These are phyloP conservation scores for Cercospora sesami DNA, from an alignment of 2,329 filamentous ascomycete species.

Conservation along the genomic window DNA sequence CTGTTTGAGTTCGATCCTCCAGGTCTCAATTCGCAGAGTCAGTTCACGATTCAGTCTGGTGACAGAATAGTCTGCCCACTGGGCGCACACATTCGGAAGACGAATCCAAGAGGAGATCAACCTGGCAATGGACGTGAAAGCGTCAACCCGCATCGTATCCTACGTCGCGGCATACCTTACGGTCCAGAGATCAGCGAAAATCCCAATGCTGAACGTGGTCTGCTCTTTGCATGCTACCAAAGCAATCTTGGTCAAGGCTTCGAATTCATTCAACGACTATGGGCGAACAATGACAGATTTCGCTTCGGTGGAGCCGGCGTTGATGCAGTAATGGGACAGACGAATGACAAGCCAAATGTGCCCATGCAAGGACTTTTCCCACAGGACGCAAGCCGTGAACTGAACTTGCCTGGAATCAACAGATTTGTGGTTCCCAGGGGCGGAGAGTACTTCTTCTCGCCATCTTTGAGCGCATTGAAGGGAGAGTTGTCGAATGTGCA, in stretches of 20 bases:
- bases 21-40: slow-evolving; percentile 32
- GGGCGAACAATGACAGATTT: slow-evolving; percentile 35
- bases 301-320: slow-evolving; percentile 36
- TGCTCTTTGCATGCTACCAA: slow-evolving; percentile 52
- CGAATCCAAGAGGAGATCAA: slow-evolving; percentile 46
- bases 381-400: slow-evolving; percentile 27
- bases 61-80: slow-evolving; percentile 47
- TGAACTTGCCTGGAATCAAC: slow-evolving; percentile 28
- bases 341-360: slow-evolving; percentile 22
- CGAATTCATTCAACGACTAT: slow-evolving; percentile 41
- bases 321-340: slow-evolving; percentile 44
- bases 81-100: slow-evolving; percentile 52
- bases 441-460: slow-evolving; percentile 52
- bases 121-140: slow-evolving; percentile 19
- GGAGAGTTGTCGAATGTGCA: slow-evolving; percentile 26
- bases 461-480: slow-evolving; percentile 41
- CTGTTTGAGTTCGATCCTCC: slow-evolving; percentile 44
- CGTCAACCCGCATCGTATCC: slow-evolving; percentile 40
- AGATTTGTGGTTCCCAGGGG: slow-evolving; percentile 47
- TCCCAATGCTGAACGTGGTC: slow-evolving; percentile 44
- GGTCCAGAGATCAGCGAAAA: slow-evolving; percentile 38
- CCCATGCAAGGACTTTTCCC: slow-evolving; percentile 34
- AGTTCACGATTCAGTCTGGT: slow-evolving; percentile 42
- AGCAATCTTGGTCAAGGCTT: slow-evolving; percentile 47
- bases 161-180: slow-evolving; percentile 50